These are phyloP conservation scores for Botrytis aclada DNA, from an alignment of 2,329 filamentous ascomycete genomes.

Conservation along the genomic window DNA sequence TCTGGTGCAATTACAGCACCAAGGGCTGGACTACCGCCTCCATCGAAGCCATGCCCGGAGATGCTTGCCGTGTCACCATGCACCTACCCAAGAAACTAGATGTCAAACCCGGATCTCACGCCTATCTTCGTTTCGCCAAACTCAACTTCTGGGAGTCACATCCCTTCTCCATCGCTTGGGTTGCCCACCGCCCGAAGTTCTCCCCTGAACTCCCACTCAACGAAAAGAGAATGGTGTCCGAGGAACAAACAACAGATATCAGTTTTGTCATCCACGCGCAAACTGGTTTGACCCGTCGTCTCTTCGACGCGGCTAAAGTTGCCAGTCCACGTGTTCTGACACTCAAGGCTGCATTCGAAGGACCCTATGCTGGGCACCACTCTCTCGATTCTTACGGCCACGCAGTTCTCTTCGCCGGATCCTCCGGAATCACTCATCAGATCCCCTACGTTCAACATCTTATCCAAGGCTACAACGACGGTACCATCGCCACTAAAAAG, in stretches of 20 bases:
- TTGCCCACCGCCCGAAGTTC: conserved; percentile 51
- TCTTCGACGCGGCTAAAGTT: conserved; percentile 66
- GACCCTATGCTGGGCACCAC: conserved; percentile 82
- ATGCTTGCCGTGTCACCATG: conserved; percentile 67
- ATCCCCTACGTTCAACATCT: conserved; percentile 82
- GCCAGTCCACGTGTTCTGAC: conserved; percentile 17
- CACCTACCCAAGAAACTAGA: conserved; percentile 64
- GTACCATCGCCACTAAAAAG: conserved; percentile 75
- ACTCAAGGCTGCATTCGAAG: conserved; percentile 69
- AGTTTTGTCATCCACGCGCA: conserved; percentile 85
- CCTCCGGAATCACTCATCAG: conserved; percentile 93
- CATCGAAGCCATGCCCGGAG: conserved; percentile 66
- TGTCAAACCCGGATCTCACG: conserved; percentile 68
- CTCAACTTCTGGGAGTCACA: conserved; percentile 70
- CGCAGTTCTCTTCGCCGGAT: conserved; percentile 83
- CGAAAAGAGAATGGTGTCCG: conserved; percentile 36
- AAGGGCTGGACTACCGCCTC: conserved; percentile 59
- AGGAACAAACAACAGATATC: conserved; percentile 46
- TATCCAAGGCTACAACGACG: conserved; percentile 63
- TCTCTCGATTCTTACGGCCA: conserved; percentile 90
- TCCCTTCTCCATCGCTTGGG: conserved; percentile 77
- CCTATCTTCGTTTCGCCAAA: conserved; percentile 68
- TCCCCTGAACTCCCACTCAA: conserved; percentile 36
- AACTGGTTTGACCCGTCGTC: conserved; percentile 79
- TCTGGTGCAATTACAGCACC: conserved; percentile 59